Evolutionary conservation across 2,329 filamentous ascomycete genomes (phyloP), one percentile per base, ranked within the genome.

Genomic region (Cladophialophora immunda): DNA sequence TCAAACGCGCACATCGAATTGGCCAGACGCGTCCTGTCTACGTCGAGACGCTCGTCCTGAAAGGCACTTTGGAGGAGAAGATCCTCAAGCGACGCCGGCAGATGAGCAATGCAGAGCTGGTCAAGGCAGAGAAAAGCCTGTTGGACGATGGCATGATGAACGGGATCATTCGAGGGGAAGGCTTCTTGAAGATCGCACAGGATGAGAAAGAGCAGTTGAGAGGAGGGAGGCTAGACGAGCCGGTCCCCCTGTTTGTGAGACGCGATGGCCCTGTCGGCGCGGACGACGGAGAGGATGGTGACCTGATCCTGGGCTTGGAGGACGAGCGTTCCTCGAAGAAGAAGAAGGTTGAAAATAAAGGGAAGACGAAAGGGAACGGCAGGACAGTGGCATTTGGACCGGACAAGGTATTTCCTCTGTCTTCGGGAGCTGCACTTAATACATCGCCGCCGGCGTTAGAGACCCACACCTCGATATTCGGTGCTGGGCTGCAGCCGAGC

Each of bases 1-100:
- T 97, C 69, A 97, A 96, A 67, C 89, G 94, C 75, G 93, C 92
- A 0, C 91, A 96, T 71, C 86, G 94, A 13, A 96, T 97, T 72
- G 93, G 93, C 11, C 94, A 97, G 77, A 89, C 81, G 0, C 89
- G 87, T 67, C 87, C 89, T 0, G 94, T 97, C 0, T 88, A 87
- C 8, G 94, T 97, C 0, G 93, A 97, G 79, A 97, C 93, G 0
- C 81, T 97, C 1, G 90, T 97, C 0, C 81, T 97, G 5, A 86
- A 86, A 62, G 89, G 88, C 65, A 96, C 92, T 9, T 87, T 97
- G 9, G 94, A 97, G 74, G 92, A 97, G 76, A 87, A 90, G 17
- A 94, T 98, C 73, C 82, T 96, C 4, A 84, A 90, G 66, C 86
- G 92, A 4, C 85, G 91, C 53, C 85, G 88, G 70, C 84, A 88